Evolutionary conservation across 2,329 filamentous ascomycete species (phyloP), one percentile per base, ranked within the genome.

Genomic region (Aspergillus sp.): DNA sequence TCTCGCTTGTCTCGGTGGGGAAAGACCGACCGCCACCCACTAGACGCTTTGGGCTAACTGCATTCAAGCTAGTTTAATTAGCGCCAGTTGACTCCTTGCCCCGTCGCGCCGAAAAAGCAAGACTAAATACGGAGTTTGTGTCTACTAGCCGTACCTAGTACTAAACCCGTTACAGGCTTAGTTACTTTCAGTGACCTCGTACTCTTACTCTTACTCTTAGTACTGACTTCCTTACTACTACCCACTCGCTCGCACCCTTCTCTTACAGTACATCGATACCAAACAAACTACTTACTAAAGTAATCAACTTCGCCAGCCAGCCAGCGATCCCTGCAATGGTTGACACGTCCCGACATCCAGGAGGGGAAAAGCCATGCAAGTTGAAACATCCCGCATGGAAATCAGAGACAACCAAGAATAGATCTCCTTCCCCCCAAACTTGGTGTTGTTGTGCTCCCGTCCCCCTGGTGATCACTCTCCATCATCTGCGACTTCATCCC

Each of bases 1-100:
- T 67, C 66, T 69, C 66, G 63, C 67, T 69, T 64, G 62, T 59
- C 58, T 63, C 56, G 56, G 62, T 61, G 62, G 55, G 62, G 56
- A 50, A 36, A 58, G 64, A 53, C 52, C 54, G 52, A 49, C 55
- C 44, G 62, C 65, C 64, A 67, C 66, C 38, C 62, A 55, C 63
- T 58, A 61, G 57, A 50, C 54, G 41, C 41, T 39, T 36, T 10
- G 19, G 15, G 19, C 62, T 64, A 64, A 56, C 61, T 49, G 11
- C 5, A 56, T 57, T 36, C 41, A 51, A 23, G 11, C 21, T 64
- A 64, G 61, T 66, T 65, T 66, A 51, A 66, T 66, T 61, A 61
- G 36, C 49, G 58, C 39, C 32, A 13, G 21, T 36, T 27, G 51
- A 54, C 48, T 52, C 56, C 48, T 59, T 53, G 49, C 42, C 57